phyloP scores from a whole-genome alignment of 2,329 filamentous ascomycete species.

The Pyricularia sp. region DNA sequence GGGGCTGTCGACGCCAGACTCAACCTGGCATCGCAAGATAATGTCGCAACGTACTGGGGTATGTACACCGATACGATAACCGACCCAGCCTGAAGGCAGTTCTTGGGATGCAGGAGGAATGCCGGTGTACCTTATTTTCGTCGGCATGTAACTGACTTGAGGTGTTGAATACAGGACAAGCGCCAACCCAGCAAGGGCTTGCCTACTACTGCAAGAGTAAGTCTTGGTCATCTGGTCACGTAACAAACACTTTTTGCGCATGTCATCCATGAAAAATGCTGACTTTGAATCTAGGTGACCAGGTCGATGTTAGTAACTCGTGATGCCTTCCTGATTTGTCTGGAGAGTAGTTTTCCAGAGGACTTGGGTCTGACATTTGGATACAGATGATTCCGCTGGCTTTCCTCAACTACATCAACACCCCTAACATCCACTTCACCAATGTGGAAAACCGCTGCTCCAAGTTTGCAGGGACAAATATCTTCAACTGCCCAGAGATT shows the following conservation, averaged over 20 bases:
- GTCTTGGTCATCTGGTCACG: slow-evolving; percentile 11
- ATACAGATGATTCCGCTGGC: slow-evolving; percentile 51
- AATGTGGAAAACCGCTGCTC: slow-evolving; percentile 54
- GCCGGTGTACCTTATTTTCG: no score
- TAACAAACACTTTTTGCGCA: background rate
- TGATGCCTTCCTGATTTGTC: background rate
- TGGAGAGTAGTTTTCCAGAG: background rate
- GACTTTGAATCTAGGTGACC: slow-evolving; percentile 10
- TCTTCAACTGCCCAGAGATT: slow-evolving; percentile 54
- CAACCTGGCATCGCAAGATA: slow-evolving; percentile 33
- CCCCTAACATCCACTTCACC: slow-evolving; percentile 52
- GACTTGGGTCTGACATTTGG: background rate
- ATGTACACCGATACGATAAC: slow-evolving; percentile 6
- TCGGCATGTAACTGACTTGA: no score
- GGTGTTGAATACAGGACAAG: slow-evolving; percentile 25
- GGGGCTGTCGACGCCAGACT: slow-evolving; percentile 21
- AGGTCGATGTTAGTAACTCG: slow-evolving; percentile 32
- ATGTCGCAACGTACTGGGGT: slow-evolving; percentile 62
- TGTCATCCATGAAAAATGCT: background rate
- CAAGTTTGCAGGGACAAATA: slow-evolving; percentile 43
- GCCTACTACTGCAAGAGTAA: slow-evolving; percentile 50
- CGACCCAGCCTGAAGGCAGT: no score
- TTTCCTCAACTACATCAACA: slow-evolving; percentile 50
- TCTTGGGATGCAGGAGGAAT: no score
- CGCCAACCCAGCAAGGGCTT: slow-evolving; percentile 42